Conservation (phyloP, 2,329 filamentous ascomycete species). For the Trichophyton benhamiae region DNA sequence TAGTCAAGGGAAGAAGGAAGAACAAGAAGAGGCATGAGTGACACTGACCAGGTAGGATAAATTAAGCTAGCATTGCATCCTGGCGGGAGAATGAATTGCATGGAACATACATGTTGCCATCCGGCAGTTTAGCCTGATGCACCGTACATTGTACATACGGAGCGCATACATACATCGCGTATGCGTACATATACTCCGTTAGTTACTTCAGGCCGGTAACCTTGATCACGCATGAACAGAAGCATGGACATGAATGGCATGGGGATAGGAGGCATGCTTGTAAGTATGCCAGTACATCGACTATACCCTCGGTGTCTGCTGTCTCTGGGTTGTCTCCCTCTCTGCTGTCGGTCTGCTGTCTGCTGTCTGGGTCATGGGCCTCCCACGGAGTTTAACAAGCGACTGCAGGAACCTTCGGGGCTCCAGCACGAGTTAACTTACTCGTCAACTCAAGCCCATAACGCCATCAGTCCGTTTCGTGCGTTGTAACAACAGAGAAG, state of each 20-base stretch:
- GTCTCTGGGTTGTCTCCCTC: too few species aligned
- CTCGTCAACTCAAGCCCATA: not conserved
- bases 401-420: not conserved
- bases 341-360: too few species aligned
- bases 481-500: not conserved
- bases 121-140: not conserved
- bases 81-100: not conserved
- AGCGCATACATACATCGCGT: not conserved
- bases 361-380: not conserved
- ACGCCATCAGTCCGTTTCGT: not conserved
- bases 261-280: too few species aligned
- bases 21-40: not conserved
- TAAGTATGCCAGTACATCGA: too few species aligned
- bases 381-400: not conserved
- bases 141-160: too few species aligned
- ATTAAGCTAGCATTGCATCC: conserved; percentile 3
- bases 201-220: not conserved
- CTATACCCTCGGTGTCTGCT: not conserved
- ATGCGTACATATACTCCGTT: not conserved
- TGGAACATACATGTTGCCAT: not conserved
- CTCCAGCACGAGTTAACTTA: not conserved
- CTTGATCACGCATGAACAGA: not conserved
- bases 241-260: too few species aligned
- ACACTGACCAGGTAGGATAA: not conserved
- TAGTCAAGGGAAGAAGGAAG: too few species aligned